These are phyloP conservation scores for Pyricularia sp. DNA, from an alignment of 2,329 filamentous ascomycete species.

Conservation along the genomic window DNA sequence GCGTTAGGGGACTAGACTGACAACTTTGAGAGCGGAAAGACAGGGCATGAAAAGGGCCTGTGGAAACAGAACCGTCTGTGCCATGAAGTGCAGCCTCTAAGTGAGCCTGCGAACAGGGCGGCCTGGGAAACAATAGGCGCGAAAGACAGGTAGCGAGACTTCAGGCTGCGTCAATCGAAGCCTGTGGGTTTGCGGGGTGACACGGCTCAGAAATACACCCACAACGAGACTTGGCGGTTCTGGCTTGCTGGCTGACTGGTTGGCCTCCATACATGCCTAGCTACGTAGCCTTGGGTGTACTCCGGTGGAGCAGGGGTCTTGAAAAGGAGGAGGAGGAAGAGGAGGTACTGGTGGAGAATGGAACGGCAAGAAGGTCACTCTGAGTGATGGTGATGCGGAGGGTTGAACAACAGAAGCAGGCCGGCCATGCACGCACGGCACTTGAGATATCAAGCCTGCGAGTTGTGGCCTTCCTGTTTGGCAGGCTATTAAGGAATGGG, in stretches of 20 bases:
- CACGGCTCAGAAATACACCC: neutral
- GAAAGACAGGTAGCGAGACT: neutral
- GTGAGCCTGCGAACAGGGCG: neutral
- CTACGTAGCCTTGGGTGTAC: neutral
- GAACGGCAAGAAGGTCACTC: neutral
- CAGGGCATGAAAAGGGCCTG: neutral
- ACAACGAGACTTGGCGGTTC: neutral
- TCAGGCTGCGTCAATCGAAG: neutral
- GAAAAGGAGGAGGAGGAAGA: neutral
- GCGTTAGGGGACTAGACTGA: neutral
- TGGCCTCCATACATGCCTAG: neutral
- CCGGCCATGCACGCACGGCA: neutral
- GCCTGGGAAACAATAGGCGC: neutral
- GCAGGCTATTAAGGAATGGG: neutral
- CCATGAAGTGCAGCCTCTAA: neutral
- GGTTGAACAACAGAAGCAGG: neutral
- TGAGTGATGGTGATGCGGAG: neutral
- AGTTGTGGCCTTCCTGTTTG: neutral
- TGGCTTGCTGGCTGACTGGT: neutral
- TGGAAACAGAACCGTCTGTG: neutral
- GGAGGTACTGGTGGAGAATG: neutral
- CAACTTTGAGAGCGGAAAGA: neutral
- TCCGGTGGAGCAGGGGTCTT: neutral
- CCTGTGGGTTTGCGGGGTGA: neutral
- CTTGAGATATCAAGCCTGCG: neutral